Percentiles rank a stretch among this genome's conserved stretches.
Conservation (phyloP, 768 basidiomycete species). For the Crassisporium funariophilum region DNA sequence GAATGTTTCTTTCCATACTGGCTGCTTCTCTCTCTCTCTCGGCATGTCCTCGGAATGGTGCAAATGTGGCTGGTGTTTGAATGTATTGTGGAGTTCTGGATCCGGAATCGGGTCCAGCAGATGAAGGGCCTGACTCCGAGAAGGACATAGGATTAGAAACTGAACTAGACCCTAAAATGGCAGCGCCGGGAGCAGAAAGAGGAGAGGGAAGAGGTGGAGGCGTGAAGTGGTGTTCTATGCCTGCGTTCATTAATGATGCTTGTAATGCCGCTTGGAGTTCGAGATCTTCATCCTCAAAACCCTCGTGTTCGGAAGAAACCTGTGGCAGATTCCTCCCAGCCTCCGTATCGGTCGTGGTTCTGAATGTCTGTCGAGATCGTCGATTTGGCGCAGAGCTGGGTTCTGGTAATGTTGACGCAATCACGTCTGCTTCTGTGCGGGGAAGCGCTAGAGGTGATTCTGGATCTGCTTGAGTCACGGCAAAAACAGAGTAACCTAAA, state of each 20-base stretch:
- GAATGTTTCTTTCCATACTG: too few relatives aligned
- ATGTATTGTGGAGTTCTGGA: slow-evolving; percentile 16
- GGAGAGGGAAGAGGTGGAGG: slow-evolving; percentile 2
- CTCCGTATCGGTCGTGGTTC: slow-evolving; percentile 1
- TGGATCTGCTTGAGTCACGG: slow-evolving; percentile 65
- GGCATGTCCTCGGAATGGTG: too few relatives aligned
- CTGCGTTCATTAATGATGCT: slow-evolving; percentile 60
- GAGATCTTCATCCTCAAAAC: slow-evolving; percentile 81
- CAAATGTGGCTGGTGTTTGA: too few relatives aligned
- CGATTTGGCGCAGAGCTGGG: slow-evolving; percentile 35
- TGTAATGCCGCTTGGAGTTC: slow-evolving; percentile 88
- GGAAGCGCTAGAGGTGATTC: slow-evolving; percentile 54
- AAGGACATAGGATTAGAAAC: slow-evolving; percentile 8
- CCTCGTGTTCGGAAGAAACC: slow-evolving; percentile 26
- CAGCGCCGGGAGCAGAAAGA: slow-evolving; percentile 2
- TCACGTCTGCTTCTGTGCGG: slow-evolving; percentile 69
- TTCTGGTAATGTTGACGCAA: slow-evolving; percentile 66
- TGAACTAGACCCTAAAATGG: slow-evolving; percentile 11
- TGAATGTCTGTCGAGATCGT: neutral
- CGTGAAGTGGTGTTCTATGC: slow-evolving; percentile 15
- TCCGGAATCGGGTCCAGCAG: slow-evolving; percentile 14
- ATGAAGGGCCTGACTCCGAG: neutral
- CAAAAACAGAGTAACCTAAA: slow-evolving; percentile 88
- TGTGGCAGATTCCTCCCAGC: neutral
- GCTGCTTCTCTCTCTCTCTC: too few relatives aligned